Evolutionary conservation across 2,329 filamentous ascomycete species (phyloP).

Genomic region (Hymenotorrendiella dingleyae): DNA sequence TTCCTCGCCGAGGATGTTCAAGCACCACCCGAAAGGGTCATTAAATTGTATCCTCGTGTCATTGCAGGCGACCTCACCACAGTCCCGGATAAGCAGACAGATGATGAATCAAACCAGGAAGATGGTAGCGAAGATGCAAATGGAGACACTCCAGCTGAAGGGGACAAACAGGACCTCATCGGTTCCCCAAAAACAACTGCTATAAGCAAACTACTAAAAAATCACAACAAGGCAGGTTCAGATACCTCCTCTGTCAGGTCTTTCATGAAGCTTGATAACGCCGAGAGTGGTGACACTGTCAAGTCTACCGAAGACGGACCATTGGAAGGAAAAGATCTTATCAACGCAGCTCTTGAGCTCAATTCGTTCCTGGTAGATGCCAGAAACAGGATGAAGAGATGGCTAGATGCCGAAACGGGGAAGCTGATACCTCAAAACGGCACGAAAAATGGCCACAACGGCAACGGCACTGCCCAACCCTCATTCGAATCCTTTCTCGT

Average conservation of each 20-base stretch:
- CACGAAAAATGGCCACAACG: slow-evolving; percentile 34
- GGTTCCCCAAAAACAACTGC: slow-evolving; percentile 31
- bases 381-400: slow-evolving; percentile 57
- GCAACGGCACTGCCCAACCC: slow-evolving; percentile 37
- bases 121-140: slow-evolving; percentile 34
- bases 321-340: slow-evolving; percentile 76
- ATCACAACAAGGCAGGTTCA: slow-evolving; percentile 32
- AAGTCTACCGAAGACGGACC: slow-evolving; percentile 48
- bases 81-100: slow-evolving; percentile 37
- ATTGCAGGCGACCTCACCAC: slow-evolving; percentile 79
- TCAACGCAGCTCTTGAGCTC: slow-evolving; percentile 72
- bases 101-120: slow-evolving; percentile 36
- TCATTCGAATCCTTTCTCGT: slow-evolving; percentile 52
- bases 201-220: slow-evolving; percentile 35
- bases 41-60: slow-evolving; percentile 73
- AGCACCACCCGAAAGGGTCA: slow-evolving; percentile 82
- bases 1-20: slow-evolving; percentile 73
- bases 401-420: slow-evolving; percentile 57
- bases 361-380: slow-evolving; percentile 86
- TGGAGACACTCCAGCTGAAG: slow-evolving; percentile 29
- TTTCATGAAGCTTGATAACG: slow-evolving; percentile 44
- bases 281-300: slow-evolving; percentile 47
- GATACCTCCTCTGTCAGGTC: slow-evolving; percentile 55
- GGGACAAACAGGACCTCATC: slow-evolving; percentile 14
- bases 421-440: slow-evolving; percentile 44